Base-by-base conservation (phyloP, 1,284 basidiomycete genomes). In the Bjerkandera adusta region DNA sequence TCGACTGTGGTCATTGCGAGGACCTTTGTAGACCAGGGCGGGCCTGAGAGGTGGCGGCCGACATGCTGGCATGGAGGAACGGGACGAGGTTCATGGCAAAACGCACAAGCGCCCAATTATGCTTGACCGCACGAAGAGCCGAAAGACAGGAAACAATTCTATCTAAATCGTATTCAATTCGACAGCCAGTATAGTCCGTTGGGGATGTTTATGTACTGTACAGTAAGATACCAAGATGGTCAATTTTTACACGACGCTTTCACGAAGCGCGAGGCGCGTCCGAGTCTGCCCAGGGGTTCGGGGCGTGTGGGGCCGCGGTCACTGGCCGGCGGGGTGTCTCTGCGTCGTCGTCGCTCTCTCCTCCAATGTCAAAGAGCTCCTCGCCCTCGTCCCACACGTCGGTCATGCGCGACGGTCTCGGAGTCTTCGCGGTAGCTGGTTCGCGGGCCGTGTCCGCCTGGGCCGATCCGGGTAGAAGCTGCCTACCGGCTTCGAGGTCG, bases 311-410 rank as follows among this genome's bases (percentile, higher is more conserved):
- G n/a, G n/a, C n/a, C n/a, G n/a, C n/a, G n/a, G n/a, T n/a, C n/a
- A n/a, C n/a, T n/a, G n/a, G n/a, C n/a, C n/a, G 10, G 21, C 26
- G 30, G 7, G 37, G 25, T 21, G 26, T 4, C 24, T 40, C 48
- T 7, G 20, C 49, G 18, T 83, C 81, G n/a, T 75, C 73, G 36
- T 82, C 80, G 56, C 76, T 79, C 41, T 79, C 77, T 13, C 68
- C 75, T 5, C 85, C 87, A 48, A 89, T 73, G 27, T 72, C 82
- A 59, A 91, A 91, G 30, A 87, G 52, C 47, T 89, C 88, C 62
- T 90, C 86, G 15, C 79, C 73, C 57, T 87, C 84, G 53, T 89
- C 83, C 85, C 86, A 89, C 21, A 88, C 79, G 58, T 90, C 73
- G 10, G 73, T 71, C 29, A 88, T 66, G 18, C 72, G 65, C 24